Base-by-base conservation (phyloP, 768 basidiomycete genomes). In the Tulasnella calospora region DNA sequence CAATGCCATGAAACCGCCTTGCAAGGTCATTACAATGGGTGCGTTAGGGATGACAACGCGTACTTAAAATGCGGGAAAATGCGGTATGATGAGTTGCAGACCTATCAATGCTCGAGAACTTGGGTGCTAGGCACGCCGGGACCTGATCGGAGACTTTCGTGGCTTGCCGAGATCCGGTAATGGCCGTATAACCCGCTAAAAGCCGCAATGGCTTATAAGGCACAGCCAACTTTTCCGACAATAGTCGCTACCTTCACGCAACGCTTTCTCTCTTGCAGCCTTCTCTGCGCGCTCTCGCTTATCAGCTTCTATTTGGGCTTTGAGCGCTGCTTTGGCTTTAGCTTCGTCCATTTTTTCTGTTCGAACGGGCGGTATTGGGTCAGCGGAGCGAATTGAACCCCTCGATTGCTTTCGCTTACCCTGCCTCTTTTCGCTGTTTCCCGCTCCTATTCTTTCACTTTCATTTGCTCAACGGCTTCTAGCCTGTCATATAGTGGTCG, bases 231-330 rank as follows among this genome's bases (percentile, higher is more conserved):
- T n/a, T n/a, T n/a, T n/a, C n/a, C n/a, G n/a, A n/a, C n/a, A n/a
- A n/a, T 78, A 80, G 74, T 79, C 46, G 76, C 86, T 86, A 0
- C 96, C 96, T 46, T 97, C 95, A 41, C 96, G 89, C 9, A 96
- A 83, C 0, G 96, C 96, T 83, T 98, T 98, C 85, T 98, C 97
- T 71, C 91, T 87, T 0, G 96, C 96, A 1, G 91, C 87, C 82
- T 94, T 96, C 83, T 93, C 95, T 0, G 94, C 94, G n/a, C 97
- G 90, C 12, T 90, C 92, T 74, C 89, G 89, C 86, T 96, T 99
- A 86, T 98, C 96, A 0, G 92, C 93, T 84, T 96, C 96, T 81
- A 98, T 98, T 83, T 98, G 95, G 0, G 93, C 94, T 83, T 95
- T 95, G 82, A 98, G 87, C 0, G 93, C 92, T 3, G 94, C 94